A percentile compares a stretch with the other conserved stretches of the same genome.
Evolutionary conservation across 2,329 filamentous ascomycete genomes (phyloP).

Genomic region (Pestalotiopsis fici): DNA sequence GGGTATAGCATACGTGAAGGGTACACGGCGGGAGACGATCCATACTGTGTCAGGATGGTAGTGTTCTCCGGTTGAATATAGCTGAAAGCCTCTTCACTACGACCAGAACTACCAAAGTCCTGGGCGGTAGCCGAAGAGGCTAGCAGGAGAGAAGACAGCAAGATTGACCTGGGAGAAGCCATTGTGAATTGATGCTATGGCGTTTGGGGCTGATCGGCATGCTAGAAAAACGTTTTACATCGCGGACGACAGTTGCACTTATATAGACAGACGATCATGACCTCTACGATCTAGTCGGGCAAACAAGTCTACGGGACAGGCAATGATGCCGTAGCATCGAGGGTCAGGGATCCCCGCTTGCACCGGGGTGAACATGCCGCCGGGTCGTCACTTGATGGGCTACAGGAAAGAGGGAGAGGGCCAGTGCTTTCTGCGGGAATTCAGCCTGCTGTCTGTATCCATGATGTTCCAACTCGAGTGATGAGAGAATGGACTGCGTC

Average conservation of each 20-base stretch:
- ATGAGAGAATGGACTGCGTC: not conserved
- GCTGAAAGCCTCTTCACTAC: slow-evolving; percentile 30
- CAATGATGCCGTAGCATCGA: slow-evolving; percentile 2
- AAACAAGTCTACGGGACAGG: not conserved
- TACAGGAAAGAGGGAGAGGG: not conserved
- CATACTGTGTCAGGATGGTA: slow-evolving; percentile 39
- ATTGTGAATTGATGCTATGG: slow-evolving; percentile 11
- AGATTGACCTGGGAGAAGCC: slow-evolving; percentile 13
- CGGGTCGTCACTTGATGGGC: not conserved
- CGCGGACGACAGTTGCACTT: not conserved
- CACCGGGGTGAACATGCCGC: not conserved
- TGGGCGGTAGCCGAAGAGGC: slow-evolving; percentile 10
- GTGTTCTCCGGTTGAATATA: slow-evolving; percentile 43
- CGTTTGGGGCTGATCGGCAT: not conserved
- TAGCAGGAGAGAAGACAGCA: slow-evolving; percentile 10
- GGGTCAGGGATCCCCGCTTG: slow-evolving; percentile 1
- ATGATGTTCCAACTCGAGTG: no score
- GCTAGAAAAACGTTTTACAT: not conserved
- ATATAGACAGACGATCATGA: not conserved
- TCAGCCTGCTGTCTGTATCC: not conserved
- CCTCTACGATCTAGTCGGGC: not conserved
- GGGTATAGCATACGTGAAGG: slow-evolving; percentile 34
- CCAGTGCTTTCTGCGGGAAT: not conserved
- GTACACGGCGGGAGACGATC: slow-evolving; percentile 35
- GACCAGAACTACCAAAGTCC: not conserved